Evolutionary conservation across 371 early-diverging fungal species (phyloP), one percentile per base, ranked within the genome.

Genomic region (Amoeboaphelidium protococcarum): DNA sequence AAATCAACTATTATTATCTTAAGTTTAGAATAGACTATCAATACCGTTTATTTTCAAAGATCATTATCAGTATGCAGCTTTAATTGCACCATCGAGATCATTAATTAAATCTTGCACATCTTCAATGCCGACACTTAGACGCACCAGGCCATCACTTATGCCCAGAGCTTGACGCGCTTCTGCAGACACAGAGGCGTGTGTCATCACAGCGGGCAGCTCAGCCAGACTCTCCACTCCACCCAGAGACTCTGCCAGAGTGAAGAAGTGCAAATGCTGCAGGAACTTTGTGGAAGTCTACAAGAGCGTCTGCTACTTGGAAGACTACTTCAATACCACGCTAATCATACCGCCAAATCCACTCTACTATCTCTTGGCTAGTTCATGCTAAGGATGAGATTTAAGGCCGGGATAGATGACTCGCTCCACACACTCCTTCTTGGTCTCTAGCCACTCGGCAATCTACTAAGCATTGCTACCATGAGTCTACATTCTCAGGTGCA

Each of bases 191-290:
- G 76, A 61, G 26, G 78, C 83, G 55, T 87, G 88, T 23, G 84
- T 84, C 85, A 84, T 85, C 49, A 75, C 68, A 26, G 78, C 69
- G 16, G 92, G 92, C 88, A 92, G 70, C 41, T 74, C 74, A 31
- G 63, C 62, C 47, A 84, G 62, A 19, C 70, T 67, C 61, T 87
- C 85, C 42, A 87, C 82, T 50, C 83, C 82, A 56, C 84, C 88
- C 42, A 87, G 64, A 31, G 71, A 70, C 59, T 85, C 88, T 23
- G 85, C 85, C 44, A 85, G 55, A 22, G 79, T 77, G 57, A 87
- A 81, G 52, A 77, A 56, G 47, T 71, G 59, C 31, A 80, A 65
- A 47, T 62, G 48, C 19, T 65, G 51, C 45, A 85, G 67, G 61
- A 87, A 73, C 45, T 54, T 61, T 58, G 80, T 77, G 47, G 79